Conservation (phyloP, 2,329 filamentous ascomycete species). For the Aureobasidium uvarum region DNA sequence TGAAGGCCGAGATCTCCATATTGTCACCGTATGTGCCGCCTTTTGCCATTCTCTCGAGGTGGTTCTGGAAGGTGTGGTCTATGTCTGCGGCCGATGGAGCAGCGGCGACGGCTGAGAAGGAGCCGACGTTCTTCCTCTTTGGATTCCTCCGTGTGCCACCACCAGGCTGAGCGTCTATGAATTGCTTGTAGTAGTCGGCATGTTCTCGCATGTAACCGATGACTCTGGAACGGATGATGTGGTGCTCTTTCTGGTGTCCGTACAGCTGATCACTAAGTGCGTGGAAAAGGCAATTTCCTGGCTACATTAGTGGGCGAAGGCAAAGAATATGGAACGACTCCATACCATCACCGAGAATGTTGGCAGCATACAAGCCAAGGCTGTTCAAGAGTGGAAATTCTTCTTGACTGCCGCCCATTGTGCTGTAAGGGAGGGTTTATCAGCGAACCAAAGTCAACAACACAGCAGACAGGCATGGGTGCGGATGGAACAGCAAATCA, state of each 20-base stretch:
- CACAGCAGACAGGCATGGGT: conserved; percentile 29
- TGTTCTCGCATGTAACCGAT: conserved; percentile 63
- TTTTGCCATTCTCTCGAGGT: conserved; percentile 60
- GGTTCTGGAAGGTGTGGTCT: conserved; percentile 53
- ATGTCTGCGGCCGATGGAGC: conserved; percentile 55
- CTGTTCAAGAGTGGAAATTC: conserved; percentile 58
- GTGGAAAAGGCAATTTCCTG: conserved; percentile 69
- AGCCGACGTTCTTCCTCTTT: conserved; percentile 56
- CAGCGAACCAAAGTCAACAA: conserved; percentile 28
- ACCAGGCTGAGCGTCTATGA: conserved; percentile 56
- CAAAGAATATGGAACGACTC: conserved; percentile 32
- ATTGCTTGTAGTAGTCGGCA: conserved; percentile 62
- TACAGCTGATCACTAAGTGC: conserved; percentile 66
- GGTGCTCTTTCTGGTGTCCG: conserved; percentile 57
- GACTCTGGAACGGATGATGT: conserved; percentile 58
- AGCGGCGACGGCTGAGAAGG: conserved; percentile 48
- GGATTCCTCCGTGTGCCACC: conserved; percentile 58
- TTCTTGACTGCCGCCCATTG: conserved; percentile 37
- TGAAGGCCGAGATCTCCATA: conserved; percentile 66
- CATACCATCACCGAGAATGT: conserved; percentile 64
- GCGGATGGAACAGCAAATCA: conserved; percentile 26
- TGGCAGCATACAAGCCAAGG: conserved; percentile 58
- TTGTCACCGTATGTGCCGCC: conserved; percentile 64
- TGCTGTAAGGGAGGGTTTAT: conserved; percentile 29
- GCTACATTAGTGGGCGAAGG: conserved; percentile 25